phyloP scores from a whole-genome alignment of 257 asterid species.

The Cinchona pubescens region DNA sequence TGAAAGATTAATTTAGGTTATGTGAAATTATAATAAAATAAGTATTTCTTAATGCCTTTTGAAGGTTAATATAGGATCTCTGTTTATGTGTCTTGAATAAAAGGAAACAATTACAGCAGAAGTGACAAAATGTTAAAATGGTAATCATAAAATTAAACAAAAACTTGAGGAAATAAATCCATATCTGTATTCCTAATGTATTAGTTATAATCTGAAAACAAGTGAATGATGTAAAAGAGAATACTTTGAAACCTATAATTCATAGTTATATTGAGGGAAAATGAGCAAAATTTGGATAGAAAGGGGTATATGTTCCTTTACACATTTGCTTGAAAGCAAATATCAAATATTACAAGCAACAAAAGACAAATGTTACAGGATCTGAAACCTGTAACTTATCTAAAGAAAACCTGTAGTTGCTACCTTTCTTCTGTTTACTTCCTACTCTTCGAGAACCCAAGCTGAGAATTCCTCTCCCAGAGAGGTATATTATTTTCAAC shows the following conservation, averaged over 20 bases:
- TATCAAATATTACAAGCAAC: slow-evolving; percentile 33
- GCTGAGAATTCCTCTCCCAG: slow-evolving; percentile 32
- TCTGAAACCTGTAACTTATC: slow-evolving; percentile 33
- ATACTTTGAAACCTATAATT: not conserved
- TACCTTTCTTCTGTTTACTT: slow-evolving; percentile 29
- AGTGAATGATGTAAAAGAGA: slow-evolving; percentile 16
- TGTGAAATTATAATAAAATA: not conserved
- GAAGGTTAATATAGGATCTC: not conserved
- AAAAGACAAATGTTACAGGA: slow-evolving; percentile 35
- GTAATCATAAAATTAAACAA: not conserved
- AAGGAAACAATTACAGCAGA: not conserved
- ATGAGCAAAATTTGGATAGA: slow-evolving; percentile 18
- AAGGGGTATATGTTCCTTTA: slow-evolving; percentile 12
- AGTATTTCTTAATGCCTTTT: not conserved
- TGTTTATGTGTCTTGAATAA: not conserved
- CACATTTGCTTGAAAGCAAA: slow-evolving; percentile 24
- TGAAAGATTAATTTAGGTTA: not conserved
- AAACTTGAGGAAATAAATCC: not conserved
- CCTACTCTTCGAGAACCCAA: slow-evolving; percentile 58
- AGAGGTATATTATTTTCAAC: slow-evolving; percentile 26
- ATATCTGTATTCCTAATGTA: not conserved
- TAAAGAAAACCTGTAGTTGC: slow-evolving; percentile 24
- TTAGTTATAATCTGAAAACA: not conserved
- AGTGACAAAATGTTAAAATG: not conserved
- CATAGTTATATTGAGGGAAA: not conserved